Evolutionary conservation across 352 stramenopile species (phyloP), one percentile per base, ranked within the genome.

Genomic region (Phytophthora europaea): DNA sequence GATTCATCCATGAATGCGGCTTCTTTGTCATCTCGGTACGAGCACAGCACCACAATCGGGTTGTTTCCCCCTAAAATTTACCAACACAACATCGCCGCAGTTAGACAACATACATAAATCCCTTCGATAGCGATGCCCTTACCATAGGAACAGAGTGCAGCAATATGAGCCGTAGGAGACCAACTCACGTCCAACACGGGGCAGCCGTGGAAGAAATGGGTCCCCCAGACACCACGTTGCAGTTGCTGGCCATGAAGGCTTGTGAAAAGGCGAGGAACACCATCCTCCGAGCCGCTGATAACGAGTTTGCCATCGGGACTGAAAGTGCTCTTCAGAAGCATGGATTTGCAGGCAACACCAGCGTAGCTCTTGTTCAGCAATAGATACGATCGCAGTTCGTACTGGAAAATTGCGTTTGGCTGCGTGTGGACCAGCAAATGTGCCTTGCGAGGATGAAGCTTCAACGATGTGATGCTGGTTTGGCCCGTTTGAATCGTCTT

Each of bases 381-480:
- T 53, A 94, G 53, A 60, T 89, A 95, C 7, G 87, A 93, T 4
- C 87, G 85, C 48, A 93, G 56, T 36, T 95, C 87, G 62, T 90
- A 94, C 61, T 94, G 85, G 10, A 93, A 78, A 34, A 95, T 68
- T 8, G 69, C 65, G 38, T 87, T 89, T 3, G 82, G 83, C 38
- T 92, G 87, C 2, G 85, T 84, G 33, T 92, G 78, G 10, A 89
- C 87, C 26, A 95, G 73, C 58, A 94, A 64, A 36, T 93, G 87
- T 22, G 80, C 71, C 56, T 92, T 92, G 16, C 85, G 76, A 50
- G 87, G 87, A 59, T 94, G 87, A 15, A 93, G 61, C 34, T 83
- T 58, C 40, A 95, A 45, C n/a, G 69, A 81, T 12, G 85, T 87
- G 62, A 95, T 79, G 52, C 73, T 83, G 0, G 33, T 58, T 47